Evolutionary conservation across 768 basidiomycete genomes (phyloP).

Genomic region (Ephemerocybe angulata): DNA sequence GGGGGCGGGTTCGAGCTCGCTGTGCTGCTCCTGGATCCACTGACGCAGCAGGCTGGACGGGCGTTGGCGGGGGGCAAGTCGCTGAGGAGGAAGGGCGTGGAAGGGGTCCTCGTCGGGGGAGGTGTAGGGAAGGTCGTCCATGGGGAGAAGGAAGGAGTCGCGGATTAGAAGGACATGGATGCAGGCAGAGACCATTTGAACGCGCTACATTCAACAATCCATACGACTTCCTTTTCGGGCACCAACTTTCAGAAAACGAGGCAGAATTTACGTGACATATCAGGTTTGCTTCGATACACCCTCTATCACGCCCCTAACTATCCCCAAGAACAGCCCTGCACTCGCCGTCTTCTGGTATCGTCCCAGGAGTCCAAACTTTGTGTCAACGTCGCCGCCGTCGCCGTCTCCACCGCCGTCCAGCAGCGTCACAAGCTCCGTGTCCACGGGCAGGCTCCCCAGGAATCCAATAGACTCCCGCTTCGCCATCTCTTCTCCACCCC

Average conservation of each 20-base stretch:
- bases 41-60: slow-evolving; percentile 52
- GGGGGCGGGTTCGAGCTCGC: background rate
- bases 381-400: slow-evolving; percentile 21
- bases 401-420: slow-evolving; percentile 51
- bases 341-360: slow-evolving; percentile 69
- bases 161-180: background rate
- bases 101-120: slow-evolving; percentile 52
- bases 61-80: slow-evolving; percentile 29
- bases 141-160: slow-evolving; percentile 9
- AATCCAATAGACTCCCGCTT: slow-evolving; percentile 67
- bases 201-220: slow-evolving; percentile 11
- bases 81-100: slow-evolving; percentile 32
- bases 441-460: slow-evolving; percentile 88
- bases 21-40: slow-evolving; percentile 52
- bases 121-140: slow-evolving; percentile 46
- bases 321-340: slow-evolving; percentile 59
- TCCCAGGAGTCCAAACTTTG: slow-evolving; percentile 50
- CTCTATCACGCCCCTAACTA: slow-evolving; percentile 36
- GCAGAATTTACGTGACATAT: slow-evolving; percentile 20
- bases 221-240: background rate
- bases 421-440: slow-evolving; percentile 83
- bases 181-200: background rate
- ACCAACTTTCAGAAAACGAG: slow-evolving; percentile 27
- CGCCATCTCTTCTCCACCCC: slow-evolving; percentile 90
- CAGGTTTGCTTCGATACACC: background rate